Conservation (phyloP, 2,329 filamentous ascomycete species). For the Colletotrichum agaves region DNA sequence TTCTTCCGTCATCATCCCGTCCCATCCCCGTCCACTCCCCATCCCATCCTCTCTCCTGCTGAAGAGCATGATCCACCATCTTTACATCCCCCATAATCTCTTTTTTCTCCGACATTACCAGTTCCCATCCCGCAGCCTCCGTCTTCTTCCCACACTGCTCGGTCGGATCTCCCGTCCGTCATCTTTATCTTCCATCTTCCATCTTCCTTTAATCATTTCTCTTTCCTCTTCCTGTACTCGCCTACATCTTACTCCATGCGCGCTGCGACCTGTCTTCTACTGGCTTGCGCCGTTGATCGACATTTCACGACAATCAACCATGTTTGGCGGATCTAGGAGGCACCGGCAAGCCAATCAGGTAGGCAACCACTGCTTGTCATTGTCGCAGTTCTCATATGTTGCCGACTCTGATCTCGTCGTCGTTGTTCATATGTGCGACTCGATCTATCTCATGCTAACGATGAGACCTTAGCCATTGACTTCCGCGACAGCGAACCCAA, state of each 20-base stretch:
- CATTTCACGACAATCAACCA: conserved; percentile 45
- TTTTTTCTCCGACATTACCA: conserved; percentile 27
- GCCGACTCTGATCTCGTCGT: conserved; percentile 12
- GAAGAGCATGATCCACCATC: conserved; percentile 22
- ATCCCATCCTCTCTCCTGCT: conserved; percentile 18
- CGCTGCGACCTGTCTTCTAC: conserved; percentile 40
- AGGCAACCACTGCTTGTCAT: conserved; percentile 36
- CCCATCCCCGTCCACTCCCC: conserved; percentile 29
- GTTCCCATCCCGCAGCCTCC: conserved; percentile 5
- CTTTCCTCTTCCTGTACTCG: background rate
- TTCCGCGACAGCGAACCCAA: conserved; percentile 72
- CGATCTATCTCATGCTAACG: conserved; percentile 25
- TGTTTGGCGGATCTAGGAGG: conserved; percentile 64
- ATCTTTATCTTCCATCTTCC: background rate
- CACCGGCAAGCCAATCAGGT: conserved; percentile 61
- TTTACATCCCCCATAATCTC: background rate
- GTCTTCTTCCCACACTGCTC: conserved; percentile 1
- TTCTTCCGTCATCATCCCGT: conserved; percentile 38
- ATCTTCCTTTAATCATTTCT: conserved; percentile 6
- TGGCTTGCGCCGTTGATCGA: conserved; percentile 40
- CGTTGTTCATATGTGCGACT: no score
- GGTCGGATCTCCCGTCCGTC: background rate
- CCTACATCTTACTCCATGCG: conserved; percentile 17
- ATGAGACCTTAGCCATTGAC: conserved; percentile 66
- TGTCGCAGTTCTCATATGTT: no score